These are phyloP conservation scores for Chiua sp. DNA, from an alignment of 1,284 basidiomycete genomes.

Conservation along the genomic window DNA sequence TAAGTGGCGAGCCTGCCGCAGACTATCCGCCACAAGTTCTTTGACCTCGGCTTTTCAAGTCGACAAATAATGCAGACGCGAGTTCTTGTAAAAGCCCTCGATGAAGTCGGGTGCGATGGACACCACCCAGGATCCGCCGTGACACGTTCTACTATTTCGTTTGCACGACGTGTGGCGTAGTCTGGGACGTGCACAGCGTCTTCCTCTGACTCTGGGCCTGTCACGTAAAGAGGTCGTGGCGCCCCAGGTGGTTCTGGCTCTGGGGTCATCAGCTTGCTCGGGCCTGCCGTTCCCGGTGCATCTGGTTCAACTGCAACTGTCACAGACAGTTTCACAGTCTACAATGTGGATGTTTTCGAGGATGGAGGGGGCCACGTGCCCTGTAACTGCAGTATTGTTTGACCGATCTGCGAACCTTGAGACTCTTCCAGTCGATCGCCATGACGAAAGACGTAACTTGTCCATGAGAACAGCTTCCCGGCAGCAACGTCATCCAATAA, in stretches of 20 bases:
- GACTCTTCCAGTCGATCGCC: conserved; percentile 50
- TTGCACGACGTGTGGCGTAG: conserved; percentile 71
- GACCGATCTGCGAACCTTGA: conserved; percentile 51
- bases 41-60: conserved; percentile 94
- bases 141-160: conserved; percentile 72
- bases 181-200: conserved; percentile 53
- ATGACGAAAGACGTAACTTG: conserved; percentile 62
- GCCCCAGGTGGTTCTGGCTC: conserved; percentile 9
- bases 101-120: conserved; percentile 89
- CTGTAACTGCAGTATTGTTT: conserved; percentile 19
- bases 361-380: conserved; percentile 3
- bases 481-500: conserved; percentile 76
- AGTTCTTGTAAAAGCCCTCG: conserved; percentile 90
- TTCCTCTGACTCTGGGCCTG: conserved; percentile 47
- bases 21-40: conserved; percentile 75
- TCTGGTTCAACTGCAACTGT: not conserved
- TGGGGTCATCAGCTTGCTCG: conserved; percentile 3
- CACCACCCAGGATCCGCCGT: conserved; percentile 86
- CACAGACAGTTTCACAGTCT: not conserved
- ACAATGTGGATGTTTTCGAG: not conserved
- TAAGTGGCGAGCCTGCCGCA: conserved; percentile 84
- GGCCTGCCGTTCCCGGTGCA: not conserved
- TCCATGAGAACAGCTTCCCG: conserved; percentile 80
- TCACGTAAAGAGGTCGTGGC: conserved; percentile 41
- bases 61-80: conserved; percentile 89